Base-by-base conservation (phyloP, 1,284 basidiomycete species). In the Cryptococcus hybrid region DNA sequence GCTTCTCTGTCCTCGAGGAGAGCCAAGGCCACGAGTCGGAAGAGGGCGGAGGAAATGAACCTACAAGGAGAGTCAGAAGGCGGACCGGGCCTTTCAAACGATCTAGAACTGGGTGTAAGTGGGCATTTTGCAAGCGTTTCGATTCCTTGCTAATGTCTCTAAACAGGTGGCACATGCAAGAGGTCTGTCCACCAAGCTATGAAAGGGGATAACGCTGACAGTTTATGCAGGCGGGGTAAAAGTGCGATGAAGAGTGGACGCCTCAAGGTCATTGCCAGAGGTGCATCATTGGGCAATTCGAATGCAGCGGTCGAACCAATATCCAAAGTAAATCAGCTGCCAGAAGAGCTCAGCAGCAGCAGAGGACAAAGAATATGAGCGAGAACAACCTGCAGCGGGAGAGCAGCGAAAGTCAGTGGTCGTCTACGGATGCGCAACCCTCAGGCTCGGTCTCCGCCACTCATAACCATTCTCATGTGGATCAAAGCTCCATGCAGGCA, bases 221-320 rank as follows among this genome's bases (percentile, higher is more conserved):
- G 7, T 53, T 11, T 7, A 7, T 47, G 18, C 35, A 55, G 66
- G 13, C 64, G 66, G 5, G 66, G 66, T 2, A 68, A 68, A 68
- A 68, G 53, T 68, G 66, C 53, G 66, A 68, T 44, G 66, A 68
- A 46, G 57, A 64, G 11, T 68, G 66, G 66, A 64, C 43, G 9
- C 47, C 57, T 3, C 58, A 66, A 13, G 66, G 66, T 2, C 59
- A 50, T 52, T 68, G 66, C 45, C 62, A 64, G 47, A 52, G 66
- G 8, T 68, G 66, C 38, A 50, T 66, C 2, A 52, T 55, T 3
- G 66, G 66, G 0, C 52, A 59, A 49, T 68, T 62, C 51, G 60
- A 62, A 24, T 67, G 66, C 51, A 53, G 54, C 2, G 66, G 66
- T 3, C 57, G 61, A n/a, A 57, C 55, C 13, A 7, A n/a, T 7